These are phyloP conservation scores for Metarhizium anisopliae DNA, from an alignment of 2,329 filamentous ascomycete species.

Conservation along the genomic window DNA sequence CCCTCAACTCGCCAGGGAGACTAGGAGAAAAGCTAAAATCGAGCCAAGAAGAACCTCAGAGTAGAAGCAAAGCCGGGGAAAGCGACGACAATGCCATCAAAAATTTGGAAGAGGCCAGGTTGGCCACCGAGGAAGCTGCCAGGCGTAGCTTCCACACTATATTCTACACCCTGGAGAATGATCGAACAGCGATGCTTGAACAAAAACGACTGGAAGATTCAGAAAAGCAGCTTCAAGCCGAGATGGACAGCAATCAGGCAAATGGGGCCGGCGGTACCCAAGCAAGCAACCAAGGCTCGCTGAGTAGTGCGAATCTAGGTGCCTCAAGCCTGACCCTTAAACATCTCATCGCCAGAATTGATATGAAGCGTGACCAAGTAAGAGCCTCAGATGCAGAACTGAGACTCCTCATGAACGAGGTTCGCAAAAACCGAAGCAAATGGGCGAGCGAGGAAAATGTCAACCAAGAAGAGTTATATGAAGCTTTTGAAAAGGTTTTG, in stretches of 20 bases:
- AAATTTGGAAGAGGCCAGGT: conserved; percentile 85
- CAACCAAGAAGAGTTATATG: conserved; percentile 95
- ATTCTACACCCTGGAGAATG: conserved; percentile 92
- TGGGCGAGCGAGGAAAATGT: conserved; percentile 98
- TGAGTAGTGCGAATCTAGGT: conserved; percentile 90
- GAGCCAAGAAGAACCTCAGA: conserved; percentile 35
- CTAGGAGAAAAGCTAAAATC: conserved; percentile 41
- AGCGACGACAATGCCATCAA: conserved; percentile 73
- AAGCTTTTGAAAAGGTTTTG: conserved; percentile 91
- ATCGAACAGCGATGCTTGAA: conserved; percentile 92
- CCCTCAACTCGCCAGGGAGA: conserved; percentile 51
- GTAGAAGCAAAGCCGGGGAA: conserved; percentile 54
- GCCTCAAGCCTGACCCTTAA: conserved; percentile 94
- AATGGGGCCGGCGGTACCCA: conserved; percentile 36
- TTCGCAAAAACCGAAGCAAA: conserved; percentile 95
- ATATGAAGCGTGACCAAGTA: conserved; percentile 84
- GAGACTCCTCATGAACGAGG: conserved; percentile 88
- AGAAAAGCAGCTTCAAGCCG: conserved; percentile 89
- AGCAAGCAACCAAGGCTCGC: conserved; percentile 68
- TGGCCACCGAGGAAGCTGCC: conserved; percentile 80
- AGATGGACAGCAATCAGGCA: conserved; percentile 63
- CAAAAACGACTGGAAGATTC: conserved; percentile 95
- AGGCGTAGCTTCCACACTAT: conserved; percentile 86
- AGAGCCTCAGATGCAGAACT: conserved; percentile 88
- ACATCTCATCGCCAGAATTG: conserved; percentile 91